These are phyloP conservation scores for Phytophthora constricta DNA, from an alignment of 352 stramenopile species.

Conservation along the genomic window DNA sequence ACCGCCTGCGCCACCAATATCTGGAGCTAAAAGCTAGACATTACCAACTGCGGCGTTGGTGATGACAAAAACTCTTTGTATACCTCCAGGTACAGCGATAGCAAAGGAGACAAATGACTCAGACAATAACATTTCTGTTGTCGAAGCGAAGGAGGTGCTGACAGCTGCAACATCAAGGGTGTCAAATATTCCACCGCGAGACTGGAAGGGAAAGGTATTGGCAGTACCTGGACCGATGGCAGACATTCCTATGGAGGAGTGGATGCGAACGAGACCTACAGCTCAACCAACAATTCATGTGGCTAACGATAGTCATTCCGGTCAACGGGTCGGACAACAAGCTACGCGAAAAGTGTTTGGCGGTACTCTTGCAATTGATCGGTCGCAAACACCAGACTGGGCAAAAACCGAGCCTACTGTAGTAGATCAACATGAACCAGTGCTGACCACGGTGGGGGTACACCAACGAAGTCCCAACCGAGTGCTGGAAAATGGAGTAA, in stretches of 20 bases:
- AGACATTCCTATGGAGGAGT: slow-evolving; percentile 69
- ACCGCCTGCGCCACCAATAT: slow-evolving; percentile 40
- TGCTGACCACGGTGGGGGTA: slow-evolving; percentile 2
- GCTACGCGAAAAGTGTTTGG: neutral
- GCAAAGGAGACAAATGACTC: neutral
- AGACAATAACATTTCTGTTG: neutral
- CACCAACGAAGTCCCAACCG: too few relatives aligned
- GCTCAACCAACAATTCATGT: slow-evolving; percentile 56
- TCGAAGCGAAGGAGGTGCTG: neutral
- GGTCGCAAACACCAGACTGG: slow-evolving; percentile 69
- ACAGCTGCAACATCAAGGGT: slow-evolving; percentile 8
- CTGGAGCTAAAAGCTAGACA: neutral
- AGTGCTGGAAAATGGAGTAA: slow-evolving; percentile 31
- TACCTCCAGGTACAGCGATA: neutral
- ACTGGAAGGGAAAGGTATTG: slow-evolving; percentile 60
- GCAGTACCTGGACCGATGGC: slow-evolving; percentile 58
- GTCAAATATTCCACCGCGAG: slow-evolving; percentile 28
- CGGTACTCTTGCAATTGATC: slow-evolving; percentile 45
- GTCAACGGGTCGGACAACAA: neutral
- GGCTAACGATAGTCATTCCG: slow-evolving; percentile 9
- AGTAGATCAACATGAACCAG: slow-evolving; percentile 13
- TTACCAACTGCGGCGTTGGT: neutral
- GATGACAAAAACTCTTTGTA: neutral
- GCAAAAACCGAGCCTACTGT: slow-evolving; percentile 39
- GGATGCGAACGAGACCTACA: slow-evolving; percentile 72